Evolutionary conservation across 2,329 filamentous ascomycete genomes (phyloP).

Genomic region (Rutstroemia sp.): DNA sequence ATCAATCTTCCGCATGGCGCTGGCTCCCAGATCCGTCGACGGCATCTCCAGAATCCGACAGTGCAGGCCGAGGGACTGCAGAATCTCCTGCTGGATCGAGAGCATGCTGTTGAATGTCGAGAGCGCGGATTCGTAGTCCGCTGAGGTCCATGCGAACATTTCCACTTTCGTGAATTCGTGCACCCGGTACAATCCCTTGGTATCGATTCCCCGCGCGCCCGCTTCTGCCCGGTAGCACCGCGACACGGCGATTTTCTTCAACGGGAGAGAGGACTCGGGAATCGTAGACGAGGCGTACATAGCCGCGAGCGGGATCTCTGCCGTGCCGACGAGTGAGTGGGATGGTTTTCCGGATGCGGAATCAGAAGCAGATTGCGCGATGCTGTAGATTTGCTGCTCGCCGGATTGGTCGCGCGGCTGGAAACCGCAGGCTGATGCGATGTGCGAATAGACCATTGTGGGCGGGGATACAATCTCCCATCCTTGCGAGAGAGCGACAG

Average conservation of each 20-base stretch:
- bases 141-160: slow-evolving; percentile 84
- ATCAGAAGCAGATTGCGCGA: slow-evolving; percentile 61
- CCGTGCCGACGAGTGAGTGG: slow-evolving; percentile 75
- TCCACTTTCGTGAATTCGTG: slow-evolving; percentile 99
- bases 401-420: slow-evolving; percentile 84
- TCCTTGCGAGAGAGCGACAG: slow-evolving; percentile 61
- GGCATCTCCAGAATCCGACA: slow-evolving; percentile 94
- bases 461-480: slow-evolving; percentile 82
- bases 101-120: slow-evolving; percentile 78
- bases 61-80: slow-evolving; percentile 68
- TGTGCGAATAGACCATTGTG: slow-evolving; percentile 84
- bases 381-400: slow-evolving; percentile 84
- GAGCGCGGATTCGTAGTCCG: slow-evolving; percentile 42
- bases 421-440: slow-evolving; percentile 87
- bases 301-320: slow-evolving; percentile 88
- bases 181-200: slow-evolving; percentile 91
- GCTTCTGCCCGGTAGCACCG: slow-evolving; percentile 96
- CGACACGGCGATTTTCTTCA: slow-evolving; percentile 76
- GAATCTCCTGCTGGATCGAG: slow-evolving; percentile 76
- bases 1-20: slow-evolving; percentile 78
- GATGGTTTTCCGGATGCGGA: slow-evolving; percentile 52
- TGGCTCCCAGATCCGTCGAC: slow-evolving; percentile 77
- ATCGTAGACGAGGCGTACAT: slow-evolving; percentile 75
- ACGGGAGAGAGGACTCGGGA: slow-evolving; percentile 57
- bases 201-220: slow-evolving; percentile 79